Base-by-base conservation (phyloP, 495 filamentous ascomycete genomes). In the Physcia stellaris region DNA sequence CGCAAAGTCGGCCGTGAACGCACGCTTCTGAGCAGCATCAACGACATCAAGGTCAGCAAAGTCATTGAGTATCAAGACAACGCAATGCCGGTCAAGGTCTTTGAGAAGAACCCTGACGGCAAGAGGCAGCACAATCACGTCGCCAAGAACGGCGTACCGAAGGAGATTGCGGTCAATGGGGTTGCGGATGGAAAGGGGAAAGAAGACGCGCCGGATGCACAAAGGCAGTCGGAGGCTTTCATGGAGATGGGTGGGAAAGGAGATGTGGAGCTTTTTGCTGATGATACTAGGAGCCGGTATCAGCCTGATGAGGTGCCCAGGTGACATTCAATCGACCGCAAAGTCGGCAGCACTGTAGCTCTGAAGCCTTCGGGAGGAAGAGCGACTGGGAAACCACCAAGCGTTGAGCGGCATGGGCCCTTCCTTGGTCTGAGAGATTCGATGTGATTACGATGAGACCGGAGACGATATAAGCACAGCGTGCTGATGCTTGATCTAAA, bases 11-110 rank as follows among this genome's bases (percentile, higher is more conserved):
- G 66, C 17, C 71, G 90, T 4, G 83, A 96, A 57, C 76, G 90
- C 13, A 98, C 90, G 0, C 63, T 98, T 12, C 64, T 96, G 5
- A 77, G 77, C 55, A 75, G 71, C 35, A 70, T 95, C 53, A 93
- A 94, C 57, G 75, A 84, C 30, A 73, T 87, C 19, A 68, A 73
- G 41, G 64, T 87, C 39, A 71, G 68, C 39, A 68, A 75, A 38
- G 70, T 77, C 30, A 63, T 79, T 2, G 63, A 73, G 1, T 57
- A 60, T 18, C 61, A 71, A 23, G 60, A 69, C 30, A 58, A 60
- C 10, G 55, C 67, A 36, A 55, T 70, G 1, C 70, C 77, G 1
- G 64, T 92, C 20, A 90, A 86, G 53, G 71, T 93, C 4, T 86
- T 74, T 47, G 64, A 76, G 41, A 86, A 86, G 63, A 94, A 94